Evolutionary conservation across 1,139 yeast species (phyloP), one percentile per base, ranked within the genome.

Genomic region (Blastobotrys persicus): DNA sequence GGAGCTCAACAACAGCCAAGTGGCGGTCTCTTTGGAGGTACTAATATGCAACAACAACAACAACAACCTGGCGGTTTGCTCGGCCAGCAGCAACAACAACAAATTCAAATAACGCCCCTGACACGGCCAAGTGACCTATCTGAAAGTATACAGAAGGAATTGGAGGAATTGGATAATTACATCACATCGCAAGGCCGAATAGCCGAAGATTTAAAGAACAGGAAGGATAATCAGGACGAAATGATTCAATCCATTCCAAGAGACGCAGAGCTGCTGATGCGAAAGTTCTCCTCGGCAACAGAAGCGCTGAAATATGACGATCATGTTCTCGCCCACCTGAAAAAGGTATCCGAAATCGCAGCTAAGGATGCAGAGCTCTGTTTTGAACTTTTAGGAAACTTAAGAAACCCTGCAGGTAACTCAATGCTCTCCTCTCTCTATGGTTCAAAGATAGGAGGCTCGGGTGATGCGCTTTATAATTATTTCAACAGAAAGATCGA

Each of bases 101-200:
- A 45, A 34, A 26, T 51, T 4, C 43, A 80, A 42, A 75, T 89
- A 48, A 86, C 92, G 2, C 85, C 96, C 4, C 80, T 91, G 78
- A 88, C 97, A 0, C 77, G 95, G 48, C 92, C 91, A 2, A 83
- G 86, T 11, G 98, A 91, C 57, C 75, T 92, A 43, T 95, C 98
- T 0, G 81, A 77, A 39, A 79, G 78, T 11, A 75, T 80, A 38
- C 89, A 89, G 59, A 83, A 80, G 59, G 88, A 88, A 64, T 74
- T 92, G 39, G 95, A 88, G 63, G 85, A 83, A 55, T 73, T 91
- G 51, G 96, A 92, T 66, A 79, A 80, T 48, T 91, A 88, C 64
- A 88, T 92, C 55, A 86, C 83, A 57, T 79, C 82, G 35, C 98
- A 92, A 69, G 87, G 85, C 50, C 79, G 85, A 51, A 85, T 87